These are phyloP conservation scores for Gnaphalium uliginosum DNA, from an alignment of 129 eudicot species.

Conservation along the genomic window DNA sequence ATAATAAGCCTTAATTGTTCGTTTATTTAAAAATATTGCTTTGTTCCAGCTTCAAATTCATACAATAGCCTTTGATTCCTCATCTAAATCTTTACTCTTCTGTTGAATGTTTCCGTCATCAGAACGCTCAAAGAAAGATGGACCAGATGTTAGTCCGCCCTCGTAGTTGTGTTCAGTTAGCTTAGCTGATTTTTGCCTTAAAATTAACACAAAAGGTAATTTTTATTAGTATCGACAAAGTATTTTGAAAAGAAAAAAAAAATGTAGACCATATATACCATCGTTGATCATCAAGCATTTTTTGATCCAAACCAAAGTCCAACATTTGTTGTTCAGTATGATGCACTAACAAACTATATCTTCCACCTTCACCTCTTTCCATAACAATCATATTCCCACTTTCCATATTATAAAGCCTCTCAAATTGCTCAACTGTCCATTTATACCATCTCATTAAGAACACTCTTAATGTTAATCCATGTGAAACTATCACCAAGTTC, in stretches of 20 bases:
- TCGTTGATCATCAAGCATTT: conserved; percentile 75
- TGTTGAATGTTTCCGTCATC: not conserved
- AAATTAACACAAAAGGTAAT: not conserved
- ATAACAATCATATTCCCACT: conserved; percentile 71
- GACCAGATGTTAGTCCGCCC: not conserved
- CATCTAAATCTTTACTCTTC: not conserved
- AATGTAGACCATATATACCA: conserved; percentile 49
- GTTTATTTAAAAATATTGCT: too few species aligned
- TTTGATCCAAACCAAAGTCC: conserved; percentile 67
- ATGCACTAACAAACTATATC: conserved; percentile 75
- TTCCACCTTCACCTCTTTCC: conserved; percentile 84
- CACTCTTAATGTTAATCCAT: conserved; percentile 68
- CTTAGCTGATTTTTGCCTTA: conserved; percentile 53
- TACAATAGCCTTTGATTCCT: not conserved
- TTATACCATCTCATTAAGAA: conserved; percentile 92
- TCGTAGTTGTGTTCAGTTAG: not conserved
- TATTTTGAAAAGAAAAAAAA: not conserved
- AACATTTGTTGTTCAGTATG: conserved; percentile 58
- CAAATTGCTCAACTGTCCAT: conserved; percentile 88
- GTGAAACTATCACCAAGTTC: conserved; percentile 81
- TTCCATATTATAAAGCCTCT: conserved; percentile 60
- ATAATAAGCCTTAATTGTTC: too few species aligned
- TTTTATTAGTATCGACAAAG: not conserved
- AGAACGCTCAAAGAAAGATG: not conserved
- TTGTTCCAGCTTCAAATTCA: not conserved